Base-by-base conservation (phyloP, 345 rosid genomes). In the Eucalyptus microcorys region DNA sequence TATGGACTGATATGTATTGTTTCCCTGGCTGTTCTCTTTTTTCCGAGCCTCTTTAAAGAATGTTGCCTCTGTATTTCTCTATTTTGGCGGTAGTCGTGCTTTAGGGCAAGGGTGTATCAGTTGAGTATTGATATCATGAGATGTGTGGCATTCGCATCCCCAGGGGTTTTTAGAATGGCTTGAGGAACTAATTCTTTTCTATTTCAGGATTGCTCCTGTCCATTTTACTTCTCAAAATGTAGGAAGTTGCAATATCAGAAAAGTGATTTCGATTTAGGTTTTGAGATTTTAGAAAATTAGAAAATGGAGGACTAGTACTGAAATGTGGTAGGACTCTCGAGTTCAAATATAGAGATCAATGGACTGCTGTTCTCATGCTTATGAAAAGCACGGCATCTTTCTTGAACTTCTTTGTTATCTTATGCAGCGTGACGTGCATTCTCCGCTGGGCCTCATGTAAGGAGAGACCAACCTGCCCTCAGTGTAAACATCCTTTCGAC, bases 401-500 rank as follows among this genome's bases (percentile, higher is more conserved):
- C 47, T 49, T 87, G 90, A 42, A 87, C 87, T 90, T 80, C 86
- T 89, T 88, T 71, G 34, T 88, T 91, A 57, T 88, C 90, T 89
- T 53, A 26, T 93, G 92, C 91, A 97, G 99, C 91, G 98, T 94
- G 91, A 96, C 92, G 0, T 97, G 99, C 90, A 97, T 97, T 87
- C 98, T 98, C 83, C 98, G 92, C 21, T 97, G 99, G 99, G 99
- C 96, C 27, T 93, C 98, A 8, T 96, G 93, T 89, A 92, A 89
- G 90, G 90, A 94, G 92, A 93, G 91, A 37, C 96, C 94, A 30
- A 94, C 93, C 15, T 98, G 99, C 85, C 99, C 99, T 90, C 99
- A 98, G 91, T 98, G 99, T 89, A 98, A 98, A 88, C 92, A 92
- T 92, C 99, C 98, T 37, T 96, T 98, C 85, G 97, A 96, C 90